Evolutionary conservation across 345 rosid genomes (phyloP).

Genomic region (Pistacia atlantica): DNA sequence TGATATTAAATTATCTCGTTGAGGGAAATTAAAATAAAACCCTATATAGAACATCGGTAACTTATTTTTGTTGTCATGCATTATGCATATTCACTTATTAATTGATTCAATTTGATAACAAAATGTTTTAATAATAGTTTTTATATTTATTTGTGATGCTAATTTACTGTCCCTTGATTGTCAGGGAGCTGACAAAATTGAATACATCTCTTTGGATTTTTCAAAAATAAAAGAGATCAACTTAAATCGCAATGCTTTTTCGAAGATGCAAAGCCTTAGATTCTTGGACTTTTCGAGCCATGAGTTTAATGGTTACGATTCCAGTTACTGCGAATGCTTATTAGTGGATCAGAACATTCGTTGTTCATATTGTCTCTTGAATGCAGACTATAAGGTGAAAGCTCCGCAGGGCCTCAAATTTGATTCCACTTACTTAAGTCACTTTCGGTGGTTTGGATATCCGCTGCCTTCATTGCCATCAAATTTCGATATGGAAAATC

Average conservation of each 20-base stretch:
- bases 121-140: too few species aligned
- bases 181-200: background rate
- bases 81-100: too few species aligned
- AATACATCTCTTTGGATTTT: background rate
- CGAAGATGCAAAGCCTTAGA: background rate
- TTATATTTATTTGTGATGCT: too few species aligned
- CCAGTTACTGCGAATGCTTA: too few species aligned
- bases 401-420: background rate
- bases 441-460: background rate
- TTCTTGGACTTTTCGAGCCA: too few species aligned
- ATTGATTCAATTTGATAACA: too few species aligned
- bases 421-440: background rate
- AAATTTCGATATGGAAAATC: background rate
- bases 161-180: background rate
- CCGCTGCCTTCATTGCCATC: background rate
- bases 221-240: background rate
- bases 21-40: too few species aligned
- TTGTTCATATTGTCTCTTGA: background rate
- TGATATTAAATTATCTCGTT: too few species aligned
- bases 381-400: background rate
- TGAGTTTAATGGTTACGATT: too few species aligned
- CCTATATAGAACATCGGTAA: too few species aligned
- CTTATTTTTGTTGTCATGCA: too few species aligned
- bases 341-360: fast-evolving
- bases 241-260: background rate